Percentiles rank a stretch among this genome's conserved stretches.
Conservation (phyloP, 306 rosid genomes). For the Fagus sylvatica region DNA sequence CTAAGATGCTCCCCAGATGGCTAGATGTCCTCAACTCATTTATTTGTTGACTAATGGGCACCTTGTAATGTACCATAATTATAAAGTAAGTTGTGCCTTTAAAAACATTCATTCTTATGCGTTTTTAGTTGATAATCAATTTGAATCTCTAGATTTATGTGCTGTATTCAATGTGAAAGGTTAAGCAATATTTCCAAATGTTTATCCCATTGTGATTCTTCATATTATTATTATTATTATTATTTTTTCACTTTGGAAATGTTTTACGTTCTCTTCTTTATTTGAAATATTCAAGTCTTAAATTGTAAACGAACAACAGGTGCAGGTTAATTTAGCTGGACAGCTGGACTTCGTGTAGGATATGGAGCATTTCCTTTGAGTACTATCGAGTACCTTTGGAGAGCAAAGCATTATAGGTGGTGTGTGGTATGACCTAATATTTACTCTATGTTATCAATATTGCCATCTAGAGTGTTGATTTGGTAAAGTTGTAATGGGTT, state of each 20-base stretch:
- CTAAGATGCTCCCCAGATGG: not conserved
- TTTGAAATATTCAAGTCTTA: slow-evolving; percentile 13
- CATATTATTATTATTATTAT: not conserved
- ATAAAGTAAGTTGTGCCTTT: not conserved
- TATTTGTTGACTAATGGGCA: not conserved
- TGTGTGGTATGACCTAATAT: too few relatives aligned
- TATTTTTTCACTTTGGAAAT: not conserved
- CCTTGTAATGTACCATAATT: not conserved
- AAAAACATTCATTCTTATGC: not conserved
- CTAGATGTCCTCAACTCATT: not conserved
- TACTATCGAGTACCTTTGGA: slow-evolving; percentile 83
- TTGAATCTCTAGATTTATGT: too few relatives aligned
- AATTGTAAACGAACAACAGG: not conserved
- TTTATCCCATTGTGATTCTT: not conserved
- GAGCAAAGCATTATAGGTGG: slow-evolving; percentile 97
- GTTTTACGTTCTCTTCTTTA: not conserved
- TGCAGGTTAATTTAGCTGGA: too few relatives aligned
- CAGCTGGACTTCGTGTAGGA: slow-evolving; percentile 97
- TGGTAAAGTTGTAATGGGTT: too few relatives aligned
- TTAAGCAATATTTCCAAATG: not conserved
- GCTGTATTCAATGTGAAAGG: not conserved
- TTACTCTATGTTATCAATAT: slow-evolving; percentile 91
- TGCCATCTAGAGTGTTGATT: slow-evolving; percentile 92
- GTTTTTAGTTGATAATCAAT: not conserved
- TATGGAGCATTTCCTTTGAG: too few relatives aligned